These are phyloP conservation scores for Coemansia sp. DNA, from an alignment of 192 early-diverging fungal species.

Conservation along the genomic window DNA sequence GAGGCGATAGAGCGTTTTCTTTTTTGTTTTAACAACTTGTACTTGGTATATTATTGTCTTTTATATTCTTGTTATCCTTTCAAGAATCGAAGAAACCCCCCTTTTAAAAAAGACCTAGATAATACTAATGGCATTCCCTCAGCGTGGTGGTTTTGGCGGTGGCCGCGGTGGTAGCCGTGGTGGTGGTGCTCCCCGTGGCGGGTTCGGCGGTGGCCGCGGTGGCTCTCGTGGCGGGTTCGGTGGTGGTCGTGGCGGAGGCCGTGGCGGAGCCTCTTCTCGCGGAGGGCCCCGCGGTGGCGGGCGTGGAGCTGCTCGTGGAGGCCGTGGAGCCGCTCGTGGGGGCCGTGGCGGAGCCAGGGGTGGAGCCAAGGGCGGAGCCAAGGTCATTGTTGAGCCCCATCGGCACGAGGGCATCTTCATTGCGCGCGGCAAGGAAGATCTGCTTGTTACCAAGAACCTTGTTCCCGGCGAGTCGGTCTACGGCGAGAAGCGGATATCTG, in stretches of 20 bases:
- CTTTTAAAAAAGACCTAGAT: constrained; percentile 8
- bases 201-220: constrained; percentile 40
- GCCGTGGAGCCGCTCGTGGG: constrained; percentile 53
- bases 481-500: constrained; percentile 96
- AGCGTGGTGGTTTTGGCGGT: constrained; percentile 49
- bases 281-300: constrained; percentile 57
- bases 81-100: not conserved
- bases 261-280: not conserved
- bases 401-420: constrained; percentile 95
- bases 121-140: constrained; percentile 52
- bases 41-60: not conserved
- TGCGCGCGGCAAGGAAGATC: constrained; percentile 98
- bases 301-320: constrained; percentile 30
- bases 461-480: constrained; percentile 97
- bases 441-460: constrained; percentile 97
- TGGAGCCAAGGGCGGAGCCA: constrained; percentile 86
- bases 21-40: not conserved
- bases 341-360: constrained; percentile 63
- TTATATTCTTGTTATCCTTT: not conserved
- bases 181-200: constrained; percentile 23
- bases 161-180: constrained; percentile 36
- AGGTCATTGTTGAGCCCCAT: constrained; percentile 96
- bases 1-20: not conserved
- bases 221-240: constrained; percentile 28
- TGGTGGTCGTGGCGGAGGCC: constrained; percentile 52